phyloP scores from a whole-genome alignment of 495 filamentous ascomycete genomes.

The Letharia lupina region DNA sequence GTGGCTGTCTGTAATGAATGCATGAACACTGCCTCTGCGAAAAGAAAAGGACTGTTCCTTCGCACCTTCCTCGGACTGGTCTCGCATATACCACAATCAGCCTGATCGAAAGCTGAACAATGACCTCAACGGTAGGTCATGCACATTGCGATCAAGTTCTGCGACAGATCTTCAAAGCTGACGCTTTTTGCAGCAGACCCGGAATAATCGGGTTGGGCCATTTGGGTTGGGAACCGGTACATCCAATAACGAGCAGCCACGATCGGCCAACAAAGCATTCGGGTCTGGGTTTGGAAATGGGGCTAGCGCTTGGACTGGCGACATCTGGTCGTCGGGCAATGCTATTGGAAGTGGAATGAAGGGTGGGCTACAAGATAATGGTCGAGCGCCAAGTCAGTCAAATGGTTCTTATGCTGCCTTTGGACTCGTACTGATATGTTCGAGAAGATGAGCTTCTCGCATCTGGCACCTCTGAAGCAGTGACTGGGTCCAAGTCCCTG shows the following conservation, averaged over 20 bases:
- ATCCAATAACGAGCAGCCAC: slow-evolving; percentile 33
- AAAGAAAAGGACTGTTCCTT: slow-evolving; percentile 10
- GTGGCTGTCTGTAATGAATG: slow-evolving; percentile 5
- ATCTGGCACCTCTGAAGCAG: slow-evolving; percentile 32
- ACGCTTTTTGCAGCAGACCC: slow-evolving; percentile 17
- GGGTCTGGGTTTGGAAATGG: slow-evolving; percentile 39
- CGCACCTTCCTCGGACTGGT: neutral
- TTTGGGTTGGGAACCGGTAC: slow-evolving; percentile 36
- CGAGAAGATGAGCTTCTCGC: slow-evolving; percentile 18
- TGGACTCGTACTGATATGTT: slow-evolving; percentile 8
- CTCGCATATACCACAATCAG: slow-evolving; percentile 7
- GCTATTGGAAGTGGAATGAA: slow-evolving; percentile 44
- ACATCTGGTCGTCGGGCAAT: slow-evolving; percentile 49
- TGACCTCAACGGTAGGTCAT: slow-evolving; percentile 25
- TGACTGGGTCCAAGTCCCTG: slow-evolving; percentile 58
- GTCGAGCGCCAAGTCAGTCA: slow-evolving; percentile 22
- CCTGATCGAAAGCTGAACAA: slow-evolving; percentile 10
- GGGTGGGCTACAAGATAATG: slow-evolving; percentile 31
- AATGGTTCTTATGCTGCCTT: neutral
- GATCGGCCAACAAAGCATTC: slow-evolving; percentile 34
- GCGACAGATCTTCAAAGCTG: slow-evolving; percentile 5
- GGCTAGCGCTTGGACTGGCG: slow-evolving; percentile 45
- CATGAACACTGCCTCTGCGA: slow-evolving; percentile 5
- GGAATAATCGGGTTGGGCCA: slow-evolving; percentile 31
- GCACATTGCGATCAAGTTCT: neutral